Percentiles rank a stretch among this genome's conserved stretches.
Evolutionary conservation across 352 stramenopile species (phyloP).

Genomic region (Thraustochytrium sp.): DNA sequence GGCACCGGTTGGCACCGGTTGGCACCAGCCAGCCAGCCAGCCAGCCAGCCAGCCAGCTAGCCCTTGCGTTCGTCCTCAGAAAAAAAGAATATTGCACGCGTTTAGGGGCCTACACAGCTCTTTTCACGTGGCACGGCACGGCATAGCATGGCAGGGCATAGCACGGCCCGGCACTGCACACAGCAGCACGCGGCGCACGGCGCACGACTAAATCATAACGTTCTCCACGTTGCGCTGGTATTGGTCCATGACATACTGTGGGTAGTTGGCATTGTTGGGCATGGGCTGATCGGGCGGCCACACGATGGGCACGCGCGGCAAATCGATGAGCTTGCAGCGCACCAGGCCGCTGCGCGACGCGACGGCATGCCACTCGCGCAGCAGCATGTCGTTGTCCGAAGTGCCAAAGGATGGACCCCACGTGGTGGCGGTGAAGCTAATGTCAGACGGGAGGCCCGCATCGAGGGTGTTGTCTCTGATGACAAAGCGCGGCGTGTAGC

Average conservation of each 20-base stretch:
- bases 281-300: neutral
- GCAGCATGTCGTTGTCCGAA: neutral
- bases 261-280: neutral
- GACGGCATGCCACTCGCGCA: neutral
- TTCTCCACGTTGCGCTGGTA: neutral
- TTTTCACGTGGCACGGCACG: too few species aligned
- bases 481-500: neutral
- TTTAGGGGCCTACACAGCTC: too few species aligned
- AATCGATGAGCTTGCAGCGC: neutral
- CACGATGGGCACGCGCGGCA: neutral
- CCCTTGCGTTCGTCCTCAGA: too few species aligned
- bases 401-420: neutral
- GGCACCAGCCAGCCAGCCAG: too few species aligned
- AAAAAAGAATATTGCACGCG: too few species aligned
- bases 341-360: neutral
- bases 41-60: too few species aligned
- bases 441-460: neutral
- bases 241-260: neutral
- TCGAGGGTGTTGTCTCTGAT: neutral
- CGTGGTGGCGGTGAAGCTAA: neutral
- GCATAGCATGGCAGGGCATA: too few species aligned
- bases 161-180: too few species aligned
- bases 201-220: neutral
- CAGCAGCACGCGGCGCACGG: too few species aligned
- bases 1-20: too few species aligned